Base-by-base conservation (phyloP, 2,329 filamentous ascomycete species). In the Graphilbum sp. region DNA sequence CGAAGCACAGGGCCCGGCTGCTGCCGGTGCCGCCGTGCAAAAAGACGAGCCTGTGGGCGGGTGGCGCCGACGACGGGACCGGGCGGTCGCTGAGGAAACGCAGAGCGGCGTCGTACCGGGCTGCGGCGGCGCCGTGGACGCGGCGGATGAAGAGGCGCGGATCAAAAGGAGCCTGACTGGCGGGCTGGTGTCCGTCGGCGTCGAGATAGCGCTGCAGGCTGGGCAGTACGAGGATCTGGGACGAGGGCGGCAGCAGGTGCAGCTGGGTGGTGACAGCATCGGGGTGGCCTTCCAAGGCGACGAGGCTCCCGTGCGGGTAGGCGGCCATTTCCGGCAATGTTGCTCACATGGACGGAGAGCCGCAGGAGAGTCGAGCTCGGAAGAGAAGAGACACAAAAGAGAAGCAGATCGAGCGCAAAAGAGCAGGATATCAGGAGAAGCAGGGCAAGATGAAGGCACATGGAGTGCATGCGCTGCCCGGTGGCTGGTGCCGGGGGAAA, bases 231-330 rank as follows among this genome's bases (percentile, higher is more conserved):
- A 76, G 52, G 29, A 78, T 65, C 40, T 75, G 67, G 0, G 66
- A 54, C 2, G 71, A 77, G 4, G 61, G 62, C 9, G 74, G 74
- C 11, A 79, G 62, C 3, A 78, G 60, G 34, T 65, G 65, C 30
- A 78, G 55, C 46, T 79, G 74, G 4, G 69, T 75, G 19, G 67
- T 64, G 23, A 78, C 60, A 23, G 61, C 56, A 34, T 74, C 47
- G 24, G 69, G 60, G 9, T 44, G 31, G 6, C 74, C 74, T 49
- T 78, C 74, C 40, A 79, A 64, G 43, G 72, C 70, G 37, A 79
- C 61, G 38, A 78, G 54, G 49, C 62, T 68, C 34, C 72, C 71
- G 40, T 58, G 18, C 11, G 17, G 15, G 31, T 19, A 24, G 21
- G 5, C 6, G 21, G 21, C 21, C 21, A 24, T 24, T 24, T n/a